Evolutionary conservation across 306 rosid species (phyloP).

Genomic region (Rubus parviflorus): DNA sequence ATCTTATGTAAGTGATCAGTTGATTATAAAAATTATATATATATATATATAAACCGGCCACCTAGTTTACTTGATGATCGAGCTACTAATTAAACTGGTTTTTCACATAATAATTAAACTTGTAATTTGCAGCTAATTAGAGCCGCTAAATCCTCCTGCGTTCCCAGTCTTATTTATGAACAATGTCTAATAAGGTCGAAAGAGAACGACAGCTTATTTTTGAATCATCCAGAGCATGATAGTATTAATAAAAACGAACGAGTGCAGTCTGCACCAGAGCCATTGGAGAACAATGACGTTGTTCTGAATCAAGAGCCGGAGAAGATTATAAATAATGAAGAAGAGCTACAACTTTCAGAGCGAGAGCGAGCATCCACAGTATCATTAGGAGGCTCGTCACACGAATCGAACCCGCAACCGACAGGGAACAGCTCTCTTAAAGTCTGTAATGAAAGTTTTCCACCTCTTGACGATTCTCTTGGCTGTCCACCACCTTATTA

Average conservation of each 20-base stretch:
- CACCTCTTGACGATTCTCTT: neutral
- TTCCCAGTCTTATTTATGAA: neutral
- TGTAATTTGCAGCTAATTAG: neutral
- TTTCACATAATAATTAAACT: neutral
- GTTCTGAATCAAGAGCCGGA: neutral
- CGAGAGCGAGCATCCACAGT: too few relatives aligned
- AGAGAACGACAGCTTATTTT: neutral
- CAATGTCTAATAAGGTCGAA: neutral
- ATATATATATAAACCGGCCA: too few relatives aligned
- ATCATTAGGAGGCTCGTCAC: too few relatives aligned
- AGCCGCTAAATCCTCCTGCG: neutral
- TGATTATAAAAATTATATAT: neutral
- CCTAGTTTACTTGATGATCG: neutral
- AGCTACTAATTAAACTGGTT: neutral
- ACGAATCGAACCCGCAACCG: too few relatives aligned
- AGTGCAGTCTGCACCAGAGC: too few relatives aligned
- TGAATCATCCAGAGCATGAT: neutral
- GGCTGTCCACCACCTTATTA: neutral
- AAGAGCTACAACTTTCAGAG: neutral
- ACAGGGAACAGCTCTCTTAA: too few relatives aligned
- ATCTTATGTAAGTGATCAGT: conserved; percentile 23
- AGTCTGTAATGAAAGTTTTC: neutral
- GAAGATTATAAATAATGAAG: neutral
- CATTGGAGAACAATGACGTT: too few relatives aligned
- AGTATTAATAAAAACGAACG: neutral